Percentiles rank a stretch among this genome's conserved stretches.
phyloP scores from a whole-genome alignment of 768 basidiomycete genomes.

The Cystoderma amianthinum region DNA sequence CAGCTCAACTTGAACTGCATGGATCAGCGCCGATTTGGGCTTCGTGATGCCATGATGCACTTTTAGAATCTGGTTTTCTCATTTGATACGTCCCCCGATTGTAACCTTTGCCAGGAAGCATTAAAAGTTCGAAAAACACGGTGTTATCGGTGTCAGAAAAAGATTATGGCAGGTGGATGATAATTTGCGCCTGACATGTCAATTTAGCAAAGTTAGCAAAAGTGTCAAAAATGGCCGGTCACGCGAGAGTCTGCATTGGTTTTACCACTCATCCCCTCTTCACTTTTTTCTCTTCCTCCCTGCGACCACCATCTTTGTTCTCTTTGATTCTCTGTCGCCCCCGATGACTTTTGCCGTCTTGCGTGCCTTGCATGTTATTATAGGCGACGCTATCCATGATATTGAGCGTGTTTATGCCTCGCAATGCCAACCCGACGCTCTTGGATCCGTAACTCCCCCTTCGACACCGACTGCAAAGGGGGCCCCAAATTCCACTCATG shows the following conservation, averaged over 20 bases:
- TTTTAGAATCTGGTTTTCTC: neutral
- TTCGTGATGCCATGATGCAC: neutral
- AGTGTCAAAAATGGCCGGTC: too few relatives aligned
- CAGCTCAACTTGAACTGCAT: neutral
- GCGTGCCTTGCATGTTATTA: slow-evolving; percentile 55
- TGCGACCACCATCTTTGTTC: neutral
- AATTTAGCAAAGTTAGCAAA: too few relatives aligned
- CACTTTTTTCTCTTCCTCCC: neutral
- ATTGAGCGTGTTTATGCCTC: slow-evolving; percentile 52
- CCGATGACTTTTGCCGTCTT: slow-evolving; percentile 58
- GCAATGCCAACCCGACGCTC: too few relatives aligned
- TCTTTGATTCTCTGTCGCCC: neutral
- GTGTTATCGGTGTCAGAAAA: neutral
- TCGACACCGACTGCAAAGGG: slow-evolving; percentile 9
- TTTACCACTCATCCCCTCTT: neutral
- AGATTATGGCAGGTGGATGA: neutral
- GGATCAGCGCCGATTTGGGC: neutral
- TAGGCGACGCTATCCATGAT: slow-evolving; percentile 63
- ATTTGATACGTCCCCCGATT: too few relatives aligned
- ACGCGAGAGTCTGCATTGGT: too few relatives aligned
- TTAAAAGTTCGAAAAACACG: neutral
- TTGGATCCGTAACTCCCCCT: slow-evolving; percentile 4
- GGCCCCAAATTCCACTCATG: neutral
- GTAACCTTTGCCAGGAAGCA: too few relatives aligned
- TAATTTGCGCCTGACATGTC: neutral